Evolutionary conservation across 768 basidiomycete species (phyloP).

Genomic region (Rhodotorula taiwanensis): DNA sequence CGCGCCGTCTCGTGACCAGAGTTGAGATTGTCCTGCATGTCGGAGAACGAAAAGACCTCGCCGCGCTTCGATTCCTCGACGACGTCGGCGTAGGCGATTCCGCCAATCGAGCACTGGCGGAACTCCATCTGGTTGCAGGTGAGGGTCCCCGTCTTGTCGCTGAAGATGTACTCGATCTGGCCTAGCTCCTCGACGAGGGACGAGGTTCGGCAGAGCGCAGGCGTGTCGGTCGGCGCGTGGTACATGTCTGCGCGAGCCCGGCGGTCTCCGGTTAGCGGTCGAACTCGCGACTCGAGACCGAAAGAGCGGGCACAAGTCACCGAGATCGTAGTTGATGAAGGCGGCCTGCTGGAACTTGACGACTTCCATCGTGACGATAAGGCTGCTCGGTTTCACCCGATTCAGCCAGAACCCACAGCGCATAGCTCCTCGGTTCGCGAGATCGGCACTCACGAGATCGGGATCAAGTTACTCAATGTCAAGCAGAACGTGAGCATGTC

Average conservation of each 20-base stretch:
- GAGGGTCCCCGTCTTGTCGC: conserved; percentile 94
- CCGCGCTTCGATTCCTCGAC: conserved; percentile 80
- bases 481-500: conserved; percentile 98
- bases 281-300: too few relatives aligned
- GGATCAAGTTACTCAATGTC: conserved; percentile 78
- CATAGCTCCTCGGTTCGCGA: too few relatives aligned
- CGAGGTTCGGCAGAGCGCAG: conserved; percentile 94
- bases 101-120: conserved; percentile 80
- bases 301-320: background rate
- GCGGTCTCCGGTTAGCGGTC: conserved; percentile 40
- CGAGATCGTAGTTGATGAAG: conserved; percentile 74
- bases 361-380: conserved; percentile 99
- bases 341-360: conserved; percentile 98
- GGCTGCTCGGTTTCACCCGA: conserved; percentile 41
- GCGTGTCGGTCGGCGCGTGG: conserved; percentile 86
- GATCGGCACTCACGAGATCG: conserved; percentile 60
- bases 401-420: too few relatives aligned
- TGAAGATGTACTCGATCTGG: conserved; percentile 97
- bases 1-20: conserved; percentile 41
- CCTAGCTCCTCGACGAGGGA: conserved; percentile 97
- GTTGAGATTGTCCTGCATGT: conserved; percentile 43
- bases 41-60: conserved; percentile 49
- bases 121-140: conserved; percentile 83
- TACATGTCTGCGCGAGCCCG: conserved; percentile 78
- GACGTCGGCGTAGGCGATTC: conserved; percentile 77